phyloP scores from a whole-genome alignment of 441 rosid genomes.

The Croton setiger region DNA sequence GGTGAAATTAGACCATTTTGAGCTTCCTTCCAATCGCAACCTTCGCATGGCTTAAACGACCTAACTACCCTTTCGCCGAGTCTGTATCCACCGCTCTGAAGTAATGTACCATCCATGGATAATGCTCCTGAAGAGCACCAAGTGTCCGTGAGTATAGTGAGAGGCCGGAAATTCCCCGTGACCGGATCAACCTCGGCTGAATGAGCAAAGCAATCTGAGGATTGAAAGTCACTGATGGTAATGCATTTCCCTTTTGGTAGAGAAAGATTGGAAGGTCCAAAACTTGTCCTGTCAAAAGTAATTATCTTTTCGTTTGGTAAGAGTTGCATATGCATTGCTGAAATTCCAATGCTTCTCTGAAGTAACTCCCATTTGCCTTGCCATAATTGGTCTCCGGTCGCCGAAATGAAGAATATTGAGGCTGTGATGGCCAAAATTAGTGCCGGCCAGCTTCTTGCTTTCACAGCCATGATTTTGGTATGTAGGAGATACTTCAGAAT shows the following conservation, averaged over 20 bases:
- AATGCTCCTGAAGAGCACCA: conserved; percentile 86
- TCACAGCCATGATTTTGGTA: conserved; percentile 11
- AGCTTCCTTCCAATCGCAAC: conserved; percentile 45
- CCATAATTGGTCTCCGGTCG: conserved; percentile 9
- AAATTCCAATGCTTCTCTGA: conserved; percentile 57
- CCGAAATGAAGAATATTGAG: conserved; percentile 17
- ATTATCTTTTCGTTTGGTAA: conserved; percentile 62
- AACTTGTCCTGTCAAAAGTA: conserved; percentile 56
- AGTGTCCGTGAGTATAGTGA: conserved; percentile 54
- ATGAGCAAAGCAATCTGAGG: conserved; percentile 55
- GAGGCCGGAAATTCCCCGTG: conserved; percentile 53
- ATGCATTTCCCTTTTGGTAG: conserved; percentile 37
- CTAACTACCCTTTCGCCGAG: conserved; percentile 43
- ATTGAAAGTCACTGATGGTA: conserved; percentile 13
- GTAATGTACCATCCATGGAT: conserved; percentile 37
- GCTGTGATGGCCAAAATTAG: conserved; percentile 15
- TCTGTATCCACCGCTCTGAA: conserved; percentile 43
- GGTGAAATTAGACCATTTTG: conserved; percentile 26
- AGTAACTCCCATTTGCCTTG: conserved; percentile 39
- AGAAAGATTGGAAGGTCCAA: conserved; percentile 42
- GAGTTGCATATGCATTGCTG: conserved; percentile 93
- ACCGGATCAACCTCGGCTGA: conserved; percentile 55
- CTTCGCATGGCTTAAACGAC: conserved; percentile 28
- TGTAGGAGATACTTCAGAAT: no score
- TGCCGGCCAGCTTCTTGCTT: neutral